Conservation (phyloP, 2,329 filamentous ascomycete genomes). For the Hypoxylon sp. region DNA sequence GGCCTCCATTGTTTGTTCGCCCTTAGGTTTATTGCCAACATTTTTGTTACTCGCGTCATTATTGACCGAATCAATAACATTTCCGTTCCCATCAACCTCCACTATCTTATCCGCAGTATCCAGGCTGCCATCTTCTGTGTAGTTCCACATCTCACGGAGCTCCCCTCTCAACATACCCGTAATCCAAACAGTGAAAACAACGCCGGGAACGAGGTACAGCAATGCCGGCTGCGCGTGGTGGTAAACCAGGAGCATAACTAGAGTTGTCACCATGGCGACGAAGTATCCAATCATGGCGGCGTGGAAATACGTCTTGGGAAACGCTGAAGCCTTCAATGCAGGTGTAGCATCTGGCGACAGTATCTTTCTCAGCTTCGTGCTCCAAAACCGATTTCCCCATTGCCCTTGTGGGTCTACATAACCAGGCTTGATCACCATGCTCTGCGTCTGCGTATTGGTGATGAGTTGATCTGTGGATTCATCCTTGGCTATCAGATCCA, state of each 20-base stretch:
- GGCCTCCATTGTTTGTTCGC: constrained; percentile 48
- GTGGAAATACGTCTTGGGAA: constrained; percentile 89
- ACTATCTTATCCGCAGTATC: constrained; percentile 70
- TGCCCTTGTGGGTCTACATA: constrained; percentile 75
- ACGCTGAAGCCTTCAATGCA: constrained; percentile 64
- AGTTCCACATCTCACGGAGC: constrained; percentile 81
- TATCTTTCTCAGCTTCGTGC: constrained; percentile 55
- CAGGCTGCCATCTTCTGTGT: constrained; percentile 79
- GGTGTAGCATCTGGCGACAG: constrained; percentile 54
- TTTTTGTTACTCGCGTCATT: constrained; percentile 57
- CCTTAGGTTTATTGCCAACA: constrained; percentile 52
- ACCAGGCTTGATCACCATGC: constrained; percentile 65
- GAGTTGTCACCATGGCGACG: constrained; percentile 81
- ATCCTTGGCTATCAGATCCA: constrained; percentile 55
- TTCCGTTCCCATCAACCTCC: constrained; percentile 66
- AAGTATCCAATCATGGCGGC: constrained; percentile 84
- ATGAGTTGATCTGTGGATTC: constrained; percentile 54
- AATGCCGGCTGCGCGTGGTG: constrained; percentile 90
- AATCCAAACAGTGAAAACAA: constrained; percentile 81
- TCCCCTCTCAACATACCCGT: constrained; percentile 82
- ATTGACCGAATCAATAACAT: constrained; percentile 60
- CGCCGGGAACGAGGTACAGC: constrained; percentile 90
- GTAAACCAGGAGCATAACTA: constrained; percentile 82
- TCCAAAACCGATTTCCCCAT: constrained; percentile 92
- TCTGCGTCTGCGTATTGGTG: constrained; percentile 58